phyloP scores from a whole-genome alignment of 306 rosid genomes.

The Spatholobus suberectus region DNA sequence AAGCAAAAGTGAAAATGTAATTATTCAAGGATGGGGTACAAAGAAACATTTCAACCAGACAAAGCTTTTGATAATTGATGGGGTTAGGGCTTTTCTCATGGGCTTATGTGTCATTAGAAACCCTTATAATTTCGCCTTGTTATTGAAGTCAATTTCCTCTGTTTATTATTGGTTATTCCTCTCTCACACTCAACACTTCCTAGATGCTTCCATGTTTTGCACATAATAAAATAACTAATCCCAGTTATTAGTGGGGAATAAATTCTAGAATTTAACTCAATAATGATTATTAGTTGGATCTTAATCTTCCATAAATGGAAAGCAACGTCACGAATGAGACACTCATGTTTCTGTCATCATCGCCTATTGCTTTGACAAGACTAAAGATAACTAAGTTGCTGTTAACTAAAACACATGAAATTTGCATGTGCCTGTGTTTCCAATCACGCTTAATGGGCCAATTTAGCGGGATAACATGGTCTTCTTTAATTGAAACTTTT shows the following conservation, averaged over 20 bases:
- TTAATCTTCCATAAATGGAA: conserved; percentile 67
- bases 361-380: conserved; percentile 55
- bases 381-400: conserved; percentile 63
- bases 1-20: conserved; percentile 79
- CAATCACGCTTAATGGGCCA: conserved; percentile 64
- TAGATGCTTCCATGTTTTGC: conserved; percentile 21
- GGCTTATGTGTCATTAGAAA: conserved; percentile 36
- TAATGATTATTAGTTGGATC: conserved; percentile 53
- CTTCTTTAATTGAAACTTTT: conserved; percentile 59
- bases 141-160: conserved; percentile 44
- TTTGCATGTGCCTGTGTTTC: conserved; percentile 90
- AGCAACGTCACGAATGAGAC: conserved; percentile 63
- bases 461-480: conserved; percentile 60
- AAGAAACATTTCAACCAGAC: conserved; percentile 75
- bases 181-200: too few species aligned
- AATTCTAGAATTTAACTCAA: conserved; percentile 31
- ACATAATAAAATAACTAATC: conserved; percentile 36
- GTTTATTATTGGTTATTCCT: background rate
- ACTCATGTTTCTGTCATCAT: conserved; percentile 67
- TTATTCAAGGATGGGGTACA: conserved; percentile 67
- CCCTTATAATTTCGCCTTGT: conserved; percentile 43
- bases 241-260: conserved; percentile 28
- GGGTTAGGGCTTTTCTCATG: conserved; percentile 40
- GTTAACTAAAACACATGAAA: conserved; percentile 60
- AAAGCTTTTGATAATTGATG: conserved; percentile 62